A percentile compares a stretch with the other conserved stretches of the same genome.
Conservation (phyloP, 345 rosid species). For the Eucalyptus brandiana region DNA sequence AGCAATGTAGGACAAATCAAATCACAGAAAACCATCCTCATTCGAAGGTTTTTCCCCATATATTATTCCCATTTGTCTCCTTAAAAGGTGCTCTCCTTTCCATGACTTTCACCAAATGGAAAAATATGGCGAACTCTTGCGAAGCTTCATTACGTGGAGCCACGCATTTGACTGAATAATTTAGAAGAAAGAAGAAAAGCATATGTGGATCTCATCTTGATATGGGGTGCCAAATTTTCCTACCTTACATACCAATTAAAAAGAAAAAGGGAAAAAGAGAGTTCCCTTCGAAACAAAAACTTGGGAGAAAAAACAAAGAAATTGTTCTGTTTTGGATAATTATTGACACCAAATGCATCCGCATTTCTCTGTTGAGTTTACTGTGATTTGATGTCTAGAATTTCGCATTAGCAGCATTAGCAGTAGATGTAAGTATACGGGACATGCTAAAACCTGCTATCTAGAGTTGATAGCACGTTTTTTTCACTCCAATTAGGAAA, state of each 20-base stretch:
- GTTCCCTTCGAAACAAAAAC: background rate
- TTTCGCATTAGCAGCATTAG: background rate
- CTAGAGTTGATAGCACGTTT: background rate
- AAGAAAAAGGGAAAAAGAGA: background rate
- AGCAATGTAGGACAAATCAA: background rate
- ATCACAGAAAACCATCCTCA: background rate
- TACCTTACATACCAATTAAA: background rate
- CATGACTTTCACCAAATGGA: background rate
- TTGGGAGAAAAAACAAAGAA: background rate
- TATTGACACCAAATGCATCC: background rate
- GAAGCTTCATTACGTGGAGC: background rate
- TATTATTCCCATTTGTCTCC: background rate
- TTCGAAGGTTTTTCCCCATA: background rate
- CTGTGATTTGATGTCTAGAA: background rate
- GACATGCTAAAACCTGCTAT: background rate
- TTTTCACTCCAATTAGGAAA: background rate
- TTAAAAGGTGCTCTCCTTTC: background rate
- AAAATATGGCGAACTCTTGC: background rate
- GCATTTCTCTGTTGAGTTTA: background rate
- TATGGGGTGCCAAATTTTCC: background rate
- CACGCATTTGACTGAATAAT: background rate
- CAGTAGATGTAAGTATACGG: background rate
- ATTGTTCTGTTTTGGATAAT: background rate
- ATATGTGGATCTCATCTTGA: background rate
- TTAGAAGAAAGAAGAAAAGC: background rate